These are phyloP conservation scores for Penicillium sp. DNA, from an alignment of 2,329 filamentous ascomycete genomes.

Conservation along the genomic window DNA sequence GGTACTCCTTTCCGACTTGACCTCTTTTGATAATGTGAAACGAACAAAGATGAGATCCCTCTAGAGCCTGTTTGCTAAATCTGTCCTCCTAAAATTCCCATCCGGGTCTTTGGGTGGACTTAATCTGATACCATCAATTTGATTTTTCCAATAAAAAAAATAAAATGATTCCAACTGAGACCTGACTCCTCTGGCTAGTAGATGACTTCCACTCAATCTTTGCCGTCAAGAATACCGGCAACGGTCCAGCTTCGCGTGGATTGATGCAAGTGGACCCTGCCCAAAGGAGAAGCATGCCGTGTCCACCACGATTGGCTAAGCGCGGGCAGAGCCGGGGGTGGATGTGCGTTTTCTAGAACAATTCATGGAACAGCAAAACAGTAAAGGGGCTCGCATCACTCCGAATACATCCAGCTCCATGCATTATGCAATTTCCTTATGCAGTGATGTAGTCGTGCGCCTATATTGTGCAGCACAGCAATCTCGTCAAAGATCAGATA, in stretches of 20 bases:
- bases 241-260: neutral
- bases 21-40: conserved; percentile 13
- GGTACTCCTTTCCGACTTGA: neutral
- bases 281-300: neutral
- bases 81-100: neutral
- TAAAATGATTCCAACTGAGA: conserved; percentile 18
- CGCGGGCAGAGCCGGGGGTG: neutral
- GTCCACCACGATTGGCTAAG: neutral
- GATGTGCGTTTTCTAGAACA: conserved; percentile 1
- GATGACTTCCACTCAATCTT: neutral
- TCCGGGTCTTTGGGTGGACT: too few relatives aligned
- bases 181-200: conserved; percentile 8
- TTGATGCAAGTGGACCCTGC: neutral
- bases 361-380: neutral
- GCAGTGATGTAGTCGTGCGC: too few relatives aligned
- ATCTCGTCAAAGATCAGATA: too few relatives aligned
- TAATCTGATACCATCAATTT: too few relatives aligned
- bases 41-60: conserved; percentile 3
- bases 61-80: neutral
- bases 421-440: too few relatives aligned
- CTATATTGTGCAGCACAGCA: too few relatives aligned
- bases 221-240: neutral
- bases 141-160: too few relatives aligned
- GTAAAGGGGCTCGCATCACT: too few relatives aligned
- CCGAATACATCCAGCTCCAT: neutral